Evolutionary conservation across 2,329 filamentous ascomycete species (phyloP).

Genomic region (Zelopaecilomyces penicillatus): DNA sequence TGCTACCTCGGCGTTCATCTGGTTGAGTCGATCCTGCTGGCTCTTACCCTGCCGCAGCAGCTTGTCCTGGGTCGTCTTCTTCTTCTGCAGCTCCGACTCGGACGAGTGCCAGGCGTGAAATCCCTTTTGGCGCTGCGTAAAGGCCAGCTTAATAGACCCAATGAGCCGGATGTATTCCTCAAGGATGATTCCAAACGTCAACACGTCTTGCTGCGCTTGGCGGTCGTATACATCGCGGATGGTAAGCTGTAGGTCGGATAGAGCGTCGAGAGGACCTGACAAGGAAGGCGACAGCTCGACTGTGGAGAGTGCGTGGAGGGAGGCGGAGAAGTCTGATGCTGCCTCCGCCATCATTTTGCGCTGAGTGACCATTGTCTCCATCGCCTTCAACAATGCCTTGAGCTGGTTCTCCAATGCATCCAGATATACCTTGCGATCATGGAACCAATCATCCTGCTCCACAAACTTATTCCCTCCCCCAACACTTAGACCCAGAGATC

Average conservation of each 20-base stretch:
- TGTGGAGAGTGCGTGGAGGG: conserved; percentile 82
- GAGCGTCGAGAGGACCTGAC: conserved; percentile 78
- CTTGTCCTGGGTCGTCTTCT: conserved; percentile 84
- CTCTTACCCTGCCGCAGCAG: conserved; percentile 89
- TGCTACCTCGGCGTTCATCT: conserved; percentile 86
- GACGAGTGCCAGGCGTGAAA: conserved; percentile 92
- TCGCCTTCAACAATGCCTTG: conserved; percentile 82
- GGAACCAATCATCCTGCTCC: conserved; percentile 99
- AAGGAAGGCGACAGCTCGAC: conserved; percentile 87
- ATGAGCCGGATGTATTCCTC: conserved; percentile 98
- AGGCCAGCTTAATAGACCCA: conserved; percentile 88
- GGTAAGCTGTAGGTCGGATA: conserved; percentile 88
- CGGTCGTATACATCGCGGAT: conserved; percentile 94
- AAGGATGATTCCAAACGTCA: conserved; percentile 94
- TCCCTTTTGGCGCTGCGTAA: conserved; percentile 85
- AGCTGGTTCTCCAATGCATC: conserved; percentile 89
- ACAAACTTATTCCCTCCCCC: conserved; percentile 82
- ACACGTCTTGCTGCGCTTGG: conserved; percentile 91
- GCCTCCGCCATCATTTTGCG: conserved; percentile 90
- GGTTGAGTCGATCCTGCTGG: conserved; percentile 89
- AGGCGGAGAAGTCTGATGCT: conserved; percentile 85
- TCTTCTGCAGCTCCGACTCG: conserved; percentile 84
- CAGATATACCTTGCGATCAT: conserved; percentile 89
- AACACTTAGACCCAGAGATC: conserved; percentile 70
- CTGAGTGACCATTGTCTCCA: conserved; percentile 86